Evolutionary conservation across 2,329 filamentous ascomycete species (phyloP), one percentile per base, ranked within the genome.

Genomic region (Metarhizium brunneum): DNA sequence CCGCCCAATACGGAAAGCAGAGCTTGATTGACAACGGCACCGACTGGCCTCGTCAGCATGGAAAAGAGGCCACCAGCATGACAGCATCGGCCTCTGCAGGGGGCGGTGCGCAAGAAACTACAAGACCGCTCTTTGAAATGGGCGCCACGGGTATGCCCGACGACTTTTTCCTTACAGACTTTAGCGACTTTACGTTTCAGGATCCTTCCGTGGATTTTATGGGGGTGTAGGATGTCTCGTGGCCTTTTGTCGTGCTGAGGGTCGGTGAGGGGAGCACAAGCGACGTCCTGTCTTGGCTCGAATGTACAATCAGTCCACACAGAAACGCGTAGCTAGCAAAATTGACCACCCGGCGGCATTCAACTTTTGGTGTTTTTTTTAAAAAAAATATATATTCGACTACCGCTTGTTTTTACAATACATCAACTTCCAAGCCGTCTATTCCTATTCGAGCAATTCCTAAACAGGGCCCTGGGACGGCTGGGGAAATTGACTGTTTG

Each of bases 271-370:
- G 10, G 4, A n/a, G n/a, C 10, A 16, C 13, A 42, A 42, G 40
- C 2, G 5, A 6, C 40, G 13, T 42, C 6, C 13, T 13, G 40
- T 13, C 13, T n/a, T 25, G 20, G 20, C 4, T 35, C 32, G 32
- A 10, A 35, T 35, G 32, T 35, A 10, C 32, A 6, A 65, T 67
- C 0, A 56, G 62, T 6, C 65, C 67, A 0, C 54, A 69, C 0
- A 66, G 68, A 0, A 63, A 64, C 14, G 62, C 67, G 20, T 25
- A 25, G 20, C 20, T 25, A 25, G 20, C 20, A 25, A 25, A 25
- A 25, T 25, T 25, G 20, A 25, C 2, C 20, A 25, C 20, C 20
- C 20, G 20, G 20, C 20, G 20, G 20, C 20, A 25, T 25, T 25
- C 20, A 25, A 25, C 20, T 25, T 25, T 25, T 25, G 20, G 20